These are phyloP conservation scores for Pseudocohnilembus persalinus DNA, from an alignment of 169 alveolate genomes.

Conservation along the genomic window DNA sequence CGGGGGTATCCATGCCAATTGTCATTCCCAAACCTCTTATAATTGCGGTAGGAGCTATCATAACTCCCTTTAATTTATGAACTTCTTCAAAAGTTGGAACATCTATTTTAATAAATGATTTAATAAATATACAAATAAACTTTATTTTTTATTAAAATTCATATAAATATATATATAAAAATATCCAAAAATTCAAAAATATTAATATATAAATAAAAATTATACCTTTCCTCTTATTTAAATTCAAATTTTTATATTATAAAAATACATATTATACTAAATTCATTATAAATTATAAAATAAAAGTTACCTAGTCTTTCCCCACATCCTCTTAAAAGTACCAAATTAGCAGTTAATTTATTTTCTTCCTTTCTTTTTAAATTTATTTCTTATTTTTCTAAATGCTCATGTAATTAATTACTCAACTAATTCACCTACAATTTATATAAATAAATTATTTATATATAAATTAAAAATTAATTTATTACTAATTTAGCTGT, in stretches of 20 bases:
- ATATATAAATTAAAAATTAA: neutral
- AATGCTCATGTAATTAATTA: constrained; percentile 39
- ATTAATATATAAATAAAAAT: too few species aligned
- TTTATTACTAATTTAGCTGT: constrained; percentile 50
- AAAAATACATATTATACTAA: neutral
- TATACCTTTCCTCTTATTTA: too few species aligned
- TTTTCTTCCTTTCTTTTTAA: constrained; percentile 54
- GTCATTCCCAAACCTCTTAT: constrained; percentile 69
- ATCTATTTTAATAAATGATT: constrained; percentile 4
- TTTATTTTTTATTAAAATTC: too few species aligned
- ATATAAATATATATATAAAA: too few species aligned
- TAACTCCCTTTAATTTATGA: constrained; percentile 55
- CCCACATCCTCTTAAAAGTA: constrained; percentile 74
- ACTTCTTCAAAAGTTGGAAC: constrained; percentile 49
- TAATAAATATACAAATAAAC: too few species aligned
- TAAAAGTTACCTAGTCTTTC: constrained; percentile 36
- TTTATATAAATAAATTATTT: neutral
- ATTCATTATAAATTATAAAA: neutral
- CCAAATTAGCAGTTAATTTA: constrained; percentile 53
- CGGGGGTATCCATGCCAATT: constrained; percentile 49
- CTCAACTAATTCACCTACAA: constrained; percentile 41
- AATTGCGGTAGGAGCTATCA: constrained; percentile 82
- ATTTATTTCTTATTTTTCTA: constrained; percentile 62
- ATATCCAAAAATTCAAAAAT: too few species aligned
- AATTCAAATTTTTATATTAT: too few species aligned